Percentiles rank a stretch among this genome's conserved stretches.
phyloP scores from a whole-genome alignment of 1,284 basidiomycete species.

The Flammula alnicola region DNA sequence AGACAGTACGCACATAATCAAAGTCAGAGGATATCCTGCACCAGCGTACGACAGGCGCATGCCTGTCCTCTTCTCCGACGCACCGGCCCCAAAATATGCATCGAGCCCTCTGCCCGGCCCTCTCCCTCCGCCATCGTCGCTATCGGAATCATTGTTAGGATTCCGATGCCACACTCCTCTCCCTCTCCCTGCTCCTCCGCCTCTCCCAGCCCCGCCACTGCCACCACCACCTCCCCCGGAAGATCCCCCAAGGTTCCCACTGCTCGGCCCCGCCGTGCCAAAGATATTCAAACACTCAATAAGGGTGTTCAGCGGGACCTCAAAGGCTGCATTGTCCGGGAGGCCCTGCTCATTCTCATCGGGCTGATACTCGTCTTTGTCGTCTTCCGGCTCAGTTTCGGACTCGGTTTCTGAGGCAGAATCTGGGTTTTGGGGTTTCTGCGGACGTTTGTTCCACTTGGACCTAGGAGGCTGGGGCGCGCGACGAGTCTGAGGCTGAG shows the following conservation, averaged over 20 bases:
- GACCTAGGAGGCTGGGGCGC: conserved; percentile 4
- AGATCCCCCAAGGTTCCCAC: conserved; percentile 27
- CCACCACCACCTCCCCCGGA: conserved; percentile 16
- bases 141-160: conserved; percentile 36
- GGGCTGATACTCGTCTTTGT: conserved; percentile 10
- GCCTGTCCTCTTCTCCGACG: conserved; percentile 70
- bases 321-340: conserved; percentile 60
- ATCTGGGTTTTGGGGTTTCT: conserved; percentile 11
- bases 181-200: conserved; percentile 11
- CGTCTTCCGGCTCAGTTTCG: conserved; percentile 19
- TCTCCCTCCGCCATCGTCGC: conserved; percentile 20
- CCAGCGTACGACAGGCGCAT: conserved; percentile 88
- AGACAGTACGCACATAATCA: conserved; percentile 78
- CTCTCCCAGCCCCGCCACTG: conserved; percentile 14
- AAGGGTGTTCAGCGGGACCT: conserved; percentile 81
- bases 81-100: conserved; percentile 50
- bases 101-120: conserved; percentile 43
- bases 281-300: conserved; percentile 93
- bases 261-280: conserved; percentile 67
- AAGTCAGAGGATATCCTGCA: conserved; percentile 75
- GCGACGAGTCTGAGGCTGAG: conserved; percentile 19
- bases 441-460: conserved; percentile 17
- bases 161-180: conserved; percentile 32
- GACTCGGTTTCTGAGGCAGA: conserved; percentile 25
- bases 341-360: conserved; percentile 19